Evolutionary conservation across 345 rosid genomes (phyloP).

Genomic region (Corymbia maculata): DNA sequence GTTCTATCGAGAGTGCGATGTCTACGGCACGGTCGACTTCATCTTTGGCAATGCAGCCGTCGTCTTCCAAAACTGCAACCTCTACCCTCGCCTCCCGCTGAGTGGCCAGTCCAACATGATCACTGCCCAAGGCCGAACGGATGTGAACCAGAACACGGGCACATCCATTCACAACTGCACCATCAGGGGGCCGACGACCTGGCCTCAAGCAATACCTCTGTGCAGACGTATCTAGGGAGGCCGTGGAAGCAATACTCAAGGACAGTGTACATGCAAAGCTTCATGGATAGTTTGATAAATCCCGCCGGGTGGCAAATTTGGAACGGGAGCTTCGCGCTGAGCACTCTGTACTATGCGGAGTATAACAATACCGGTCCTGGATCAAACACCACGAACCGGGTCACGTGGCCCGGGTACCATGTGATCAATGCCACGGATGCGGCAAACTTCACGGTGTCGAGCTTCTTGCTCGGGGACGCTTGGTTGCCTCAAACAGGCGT

Average conservation of each 20-base stretch:
- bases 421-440: conserved; percentile 54
- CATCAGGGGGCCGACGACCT: conserved; percentile 50
- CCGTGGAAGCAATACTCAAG: conserved; percentile 93
- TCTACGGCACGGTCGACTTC: conserved; percentile 86
- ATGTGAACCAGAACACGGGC: conserved; percentile 83
- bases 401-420: conserved; percentile 65
- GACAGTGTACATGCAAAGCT: conserved; percentile 54
- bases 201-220: conserved; percentile 27
- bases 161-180: conserved; percentile 59
- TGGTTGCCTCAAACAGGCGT: conserved; percentile 67
- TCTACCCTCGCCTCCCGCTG: conserved; percentile 66
- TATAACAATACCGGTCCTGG: conserved; percentile 59
- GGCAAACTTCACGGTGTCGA: conserved; percentile 50
- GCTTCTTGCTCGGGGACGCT: conserved; percentile 51
- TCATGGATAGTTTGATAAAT: conserved; percentile 38
- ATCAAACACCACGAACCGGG: conserved; percentile 42
- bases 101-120: conserved; percentile 77
- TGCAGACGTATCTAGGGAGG: conserved; percentile 64
- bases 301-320: conserved; percentile 74
- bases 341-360: conserved; percentile 73
- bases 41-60: conserved; percentile 91
- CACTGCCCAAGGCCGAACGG: conserved; percentile 79
- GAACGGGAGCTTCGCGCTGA: conserved; percentile 56
- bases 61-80: conserved; percentile 64
- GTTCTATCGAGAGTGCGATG: conserved; percentile 78